Conservation (phyloP, 1,284 basidiomycete genomes). For the Cryptococcus sp. region DNA sequence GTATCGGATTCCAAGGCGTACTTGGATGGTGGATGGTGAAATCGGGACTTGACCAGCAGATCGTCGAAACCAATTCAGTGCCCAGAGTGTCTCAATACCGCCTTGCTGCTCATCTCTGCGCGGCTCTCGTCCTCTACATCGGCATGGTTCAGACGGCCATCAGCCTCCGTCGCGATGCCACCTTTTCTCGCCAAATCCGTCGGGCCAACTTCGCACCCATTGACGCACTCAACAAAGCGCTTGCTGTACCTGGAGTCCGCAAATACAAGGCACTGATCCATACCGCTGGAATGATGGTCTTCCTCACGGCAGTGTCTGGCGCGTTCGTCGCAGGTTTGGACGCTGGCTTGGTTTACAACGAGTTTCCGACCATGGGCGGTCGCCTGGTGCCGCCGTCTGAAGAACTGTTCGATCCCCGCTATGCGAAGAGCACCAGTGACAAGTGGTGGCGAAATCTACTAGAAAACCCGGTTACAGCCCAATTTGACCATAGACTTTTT, state of each 20-base stretch:
- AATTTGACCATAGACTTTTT: conserved; percentile 92
- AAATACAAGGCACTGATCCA: conserved; percentile 66
- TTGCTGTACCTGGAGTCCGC: conserved; percentile 63
- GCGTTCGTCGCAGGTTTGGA: conserved; percentile 98
- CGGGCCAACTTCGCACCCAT: conserved; percentile 17
- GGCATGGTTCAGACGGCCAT: conserved; percentile 88
- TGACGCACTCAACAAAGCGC: conserved; percentile 56
- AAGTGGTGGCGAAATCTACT: conserved; percentile 90
- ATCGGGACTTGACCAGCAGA: conserved; percentile 82
- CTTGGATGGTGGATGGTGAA: conserved; percentile 99
- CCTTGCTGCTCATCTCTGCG: conserved; percentile 88
- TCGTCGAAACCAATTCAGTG: conserved; percentile 76
- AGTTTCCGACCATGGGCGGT: conserved; percentile 96
- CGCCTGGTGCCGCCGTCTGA: conserved; percentile 75
- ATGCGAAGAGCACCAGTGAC: conserved; percentile 65
- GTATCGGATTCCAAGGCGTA: conserved; percentile 84
- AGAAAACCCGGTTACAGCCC: conserved; percentile 97
- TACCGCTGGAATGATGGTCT: conserved; percentile 71
- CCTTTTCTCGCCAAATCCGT: conserved; percentile 59
- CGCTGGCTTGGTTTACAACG: conserved; percentile 94
- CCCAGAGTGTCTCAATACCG: conserved; percentile 97
- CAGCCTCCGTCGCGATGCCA: conserved; percentile 76
- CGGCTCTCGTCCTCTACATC: conserved; percentile 86
- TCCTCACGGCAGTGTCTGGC: conserved; percentile 82
- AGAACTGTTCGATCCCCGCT: conserved; percentile 79